Conservation (phyloP, 352 stramenopile genomes). For the Pythium phragmitis region DNA sequence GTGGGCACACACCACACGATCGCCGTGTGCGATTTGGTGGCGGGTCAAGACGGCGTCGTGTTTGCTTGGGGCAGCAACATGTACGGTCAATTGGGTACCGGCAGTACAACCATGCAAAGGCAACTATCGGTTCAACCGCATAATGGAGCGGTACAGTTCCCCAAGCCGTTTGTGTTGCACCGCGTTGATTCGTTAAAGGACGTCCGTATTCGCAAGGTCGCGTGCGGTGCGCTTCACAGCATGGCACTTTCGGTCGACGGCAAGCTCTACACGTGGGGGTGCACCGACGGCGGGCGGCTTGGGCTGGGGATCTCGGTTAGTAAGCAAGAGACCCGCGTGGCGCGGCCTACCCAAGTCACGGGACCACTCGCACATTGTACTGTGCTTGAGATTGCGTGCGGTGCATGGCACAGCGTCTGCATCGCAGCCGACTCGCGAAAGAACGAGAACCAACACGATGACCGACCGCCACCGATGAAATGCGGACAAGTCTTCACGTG, state of each 20-base stretch:
- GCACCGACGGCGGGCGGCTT: constrained; percentile 85
- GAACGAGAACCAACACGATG: constrained; percentile 11
- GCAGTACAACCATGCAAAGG: constrained; percentile 17
- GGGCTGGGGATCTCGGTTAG: constrained; percentile 22
- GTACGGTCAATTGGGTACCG: constrained; percentile 60
- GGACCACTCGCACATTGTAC: constrained; percentile 35
- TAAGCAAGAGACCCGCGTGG: constrained; percentile 24
- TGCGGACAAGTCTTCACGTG: constrained; percentile 50
- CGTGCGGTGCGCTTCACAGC: constrained; percentile 90
- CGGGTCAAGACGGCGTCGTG: constrained; percentile 58
- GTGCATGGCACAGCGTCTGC: constrained; percentile 72
- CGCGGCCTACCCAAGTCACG: constrained; percentile 35
- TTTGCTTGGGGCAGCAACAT: constrained; percentile 79
- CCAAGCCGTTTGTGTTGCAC: constrained; percentile 55
- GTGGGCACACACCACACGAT: constrained; percentile 65
- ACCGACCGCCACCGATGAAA: background rate
- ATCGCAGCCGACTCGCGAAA: constrained; percentile 34
- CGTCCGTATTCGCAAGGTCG: constrained; percentile 70
- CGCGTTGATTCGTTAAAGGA: constrained; percentile 49
- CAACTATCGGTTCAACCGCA: constrained; percentile 7
- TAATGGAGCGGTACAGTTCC: constrained; percentile 31
- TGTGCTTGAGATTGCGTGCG: constrained; percentile 61
- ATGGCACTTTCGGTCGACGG: constrained; percentile 85
- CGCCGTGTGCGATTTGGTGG: constrained; percentile 67
- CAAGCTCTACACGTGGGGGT: constrained; percentile 93